Base-by-base conservation (phyloP, 2,329 filamentous ascomycete genomes). In the Apiospora arundinis region DNA sequence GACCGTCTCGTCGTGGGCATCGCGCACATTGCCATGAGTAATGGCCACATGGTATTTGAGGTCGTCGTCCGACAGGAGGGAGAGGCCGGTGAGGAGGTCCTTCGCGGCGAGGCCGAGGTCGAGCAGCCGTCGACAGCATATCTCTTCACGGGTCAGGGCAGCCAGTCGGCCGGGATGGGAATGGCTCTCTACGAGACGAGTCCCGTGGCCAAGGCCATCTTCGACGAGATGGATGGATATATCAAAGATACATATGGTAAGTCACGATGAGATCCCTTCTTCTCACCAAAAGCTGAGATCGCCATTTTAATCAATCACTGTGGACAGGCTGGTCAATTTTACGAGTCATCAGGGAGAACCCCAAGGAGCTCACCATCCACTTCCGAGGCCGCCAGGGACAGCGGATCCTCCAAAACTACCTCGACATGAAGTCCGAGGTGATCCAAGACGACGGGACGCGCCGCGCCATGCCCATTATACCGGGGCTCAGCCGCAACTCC, bases 311-410 rank as follows among this genome's bases (percentile, higher is more conserved):
- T 60, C 42, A 25, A n/a, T 12, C 46, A 60, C 67, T 28, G 21
- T 68, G 52, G 63, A 28, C 73, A 94, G 92, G 93, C 78, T 97
- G 98, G 80, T 95, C 95, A 6, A 98, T 99, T 78, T 97, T 95
- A 80, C 95, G 98, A 83, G 98, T 99, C 79, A 96, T 99, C 83
- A 97, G 95, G 88, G 98, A 98, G 87, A 99, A 99, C 85, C 96
- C 96, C 75, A 98, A 98, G 88, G 96, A 98, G 85, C 91, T 99
- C 70, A 99, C 96, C 5, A 93, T 99, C 74, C 93, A 99, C 87
- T 99, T 99, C 80, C 96, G 96, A 85, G 96, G 96, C 68, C 95
- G 95, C 73, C 93, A 94, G 71, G 96, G 96, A 80, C 98, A 98
- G 85, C 94, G 94, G 68, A 98, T 99, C 77, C 94, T 96, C 74